Percentiles rank a stretch among this genome's conserved stretches.
Conservation (phyloP, 192 early-diverging fungal species). For the Entomortierella chlamydospora region DNA sequence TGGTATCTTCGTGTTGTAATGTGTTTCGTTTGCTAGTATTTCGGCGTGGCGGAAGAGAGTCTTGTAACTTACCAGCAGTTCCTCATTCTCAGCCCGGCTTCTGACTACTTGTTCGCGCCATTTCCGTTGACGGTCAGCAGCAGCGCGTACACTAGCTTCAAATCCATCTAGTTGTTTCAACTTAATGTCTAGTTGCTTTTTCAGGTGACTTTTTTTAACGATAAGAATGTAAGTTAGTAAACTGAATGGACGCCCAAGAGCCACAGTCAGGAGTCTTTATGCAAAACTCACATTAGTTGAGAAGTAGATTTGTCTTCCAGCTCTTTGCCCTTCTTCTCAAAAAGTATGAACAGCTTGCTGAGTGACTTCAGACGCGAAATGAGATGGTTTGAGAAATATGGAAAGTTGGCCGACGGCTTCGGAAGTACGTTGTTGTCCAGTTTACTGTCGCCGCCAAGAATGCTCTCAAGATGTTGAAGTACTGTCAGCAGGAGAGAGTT, state of each 20-base stretch:
- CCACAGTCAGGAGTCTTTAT: too few species aligned
- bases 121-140: conserved; percentile 38
- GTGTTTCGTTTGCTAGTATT: background rate
- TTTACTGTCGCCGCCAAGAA: conserved; percentile 50
- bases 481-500: conserved; percentile 55
- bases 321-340: conserved; percentile 55
- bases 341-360: conserved; percentile 42
- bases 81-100: conserved; percentile 43
- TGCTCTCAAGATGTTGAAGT: conserved; percentile 51
- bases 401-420: conserved; percentile 54
- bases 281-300: conserved; percentile 41
- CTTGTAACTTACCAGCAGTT: conserved; percentile 32
- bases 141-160: conserved; percentile 40
- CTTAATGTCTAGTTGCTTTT: conserved; percentile 54
- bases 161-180: conserved; percentile 41
- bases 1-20: conserved; percentile 19
- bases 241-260: too few species aligned
- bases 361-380: conserved; percentile 51
- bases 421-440: conserved; percentile 45
- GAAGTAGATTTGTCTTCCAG: conserved; percentile 50
- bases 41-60: background rate
- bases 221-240: background rate
- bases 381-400: conserved; percentile 52
- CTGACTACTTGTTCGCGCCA: conserved; percentile 51
- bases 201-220: conserved; percentile 26